A percentile compares a stretch with the other conserved stretches of the same genome.
phyloP scores from a whole-genome alignment of 176 grass and related monocot species.

The Puccinellia tenuiflora region DNA sequence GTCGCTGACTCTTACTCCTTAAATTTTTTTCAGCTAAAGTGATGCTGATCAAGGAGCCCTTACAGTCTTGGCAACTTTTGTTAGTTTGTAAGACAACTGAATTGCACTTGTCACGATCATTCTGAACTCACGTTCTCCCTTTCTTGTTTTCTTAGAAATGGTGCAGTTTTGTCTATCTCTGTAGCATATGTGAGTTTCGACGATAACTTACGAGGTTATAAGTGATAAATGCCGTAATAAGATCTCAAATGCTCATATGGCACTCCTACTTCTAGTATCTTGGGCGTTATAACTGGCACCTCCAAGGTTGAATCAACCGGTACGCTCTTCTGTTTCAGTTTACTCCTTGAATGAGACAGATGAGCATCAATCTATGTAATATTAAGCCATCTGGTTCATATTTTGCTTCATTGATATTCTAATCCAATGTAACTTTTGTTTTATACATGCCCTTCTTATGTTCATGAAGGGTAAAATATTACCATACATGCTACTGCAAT shows the following conservation, averaged over 20 bases:
- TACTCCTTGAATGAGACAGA: neutral
- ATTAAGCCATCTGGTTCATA: neutral
- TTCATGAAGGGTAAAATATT: neutral
- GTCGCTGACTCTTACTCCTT: neutral
- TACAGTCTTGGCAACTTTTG: neutral
- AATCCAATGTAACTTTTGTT: neutral
- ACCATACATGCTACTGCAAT: neutral
- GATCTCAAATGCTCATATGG: neutral
- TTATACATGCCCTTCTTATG: neutral
- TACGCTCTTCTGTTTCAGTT: neutral
- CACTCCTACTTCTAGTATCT: neutral
- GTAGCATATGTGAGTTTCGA: neutral
- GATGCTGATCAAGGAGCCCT: neutral
- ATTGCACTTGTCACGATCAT: neutral
- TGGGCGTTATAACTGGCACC: neutral
- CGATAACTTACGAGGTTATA: neutral
- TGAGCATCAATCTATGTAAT: neutral
- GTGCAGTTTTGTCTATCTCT: neutral
- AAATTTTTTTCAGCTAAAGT: conserved; percentile 10
- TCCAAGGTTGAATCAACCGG: conserved; percentile 4
- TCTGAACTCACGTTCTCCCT: neutral
- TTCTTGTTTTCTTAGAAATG: neutral
- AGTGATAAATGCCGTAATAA: neutral
- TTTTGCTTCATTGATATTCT: neutral
- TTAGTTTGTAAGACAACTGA: neutral